Evolutionary conservation across 768 basidiomycete genomes (phyloP).

Genomic region (Hypholoma sublateritium): DNA sequence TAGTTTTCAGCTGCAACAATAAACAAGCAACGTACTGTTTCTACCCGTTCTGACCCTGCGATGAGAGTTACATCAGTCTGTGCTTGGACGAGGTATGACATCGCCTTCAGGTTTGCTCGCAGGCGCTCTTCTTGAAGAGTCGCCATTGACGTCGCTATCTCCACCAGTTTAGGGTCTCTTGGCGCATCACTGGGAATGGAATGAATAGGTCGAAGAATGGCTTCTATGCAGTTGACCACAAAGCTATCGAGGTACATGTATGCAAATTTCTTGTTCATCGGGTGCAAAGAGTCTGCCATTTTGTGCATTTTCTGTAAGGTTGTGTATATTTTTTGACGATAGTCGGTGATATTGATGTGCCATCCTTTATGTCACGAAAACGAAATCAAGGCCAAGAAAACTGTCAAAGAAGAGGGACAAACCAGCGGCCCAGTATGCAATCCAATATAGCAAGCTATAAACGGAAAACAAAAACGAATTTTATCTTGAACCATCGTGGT

Average conservation of each 20-base stretch:
- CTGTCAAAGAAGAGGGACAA: neutral
- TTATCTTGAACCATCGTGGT: neutral
- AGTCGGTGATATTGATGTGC: conserved; percentile 19
- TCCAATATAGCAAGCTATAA: conserved; percentile 20
- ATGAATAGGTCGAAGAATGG: conserved; percentile 16
- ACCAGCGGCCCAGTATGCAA: conserved; percentile 29
- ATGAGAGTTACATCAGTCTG: conserved; percentile 16
- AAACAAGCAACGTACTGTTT: conserved; percentile 13
- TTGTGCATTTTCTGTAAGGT: conserved; percentile 16
- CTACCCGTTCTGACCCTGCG: conserved; percentile 15
- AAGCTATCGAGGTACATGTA: conserved; percentile 10
- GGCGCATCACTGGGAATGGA: neutral
- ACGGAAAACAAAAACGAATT: too few relatives aligned
- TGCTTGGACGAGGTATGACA: conserved; percentile 17
- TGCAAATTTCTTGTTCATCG: conserved; percentile 14
- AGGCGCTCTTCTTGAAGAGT: conserved; percentile 13
- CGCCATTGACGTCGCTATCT: conserved; percentile 3
- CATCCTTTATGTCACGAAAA: conserved; percentile 7
- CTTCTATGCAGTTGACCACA: conserved; percentile 10
- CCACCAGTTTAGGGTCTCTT: conserved; percentile 9
- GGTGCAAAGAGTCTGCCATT: neutral
- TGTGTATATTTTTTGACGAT: conserved; percentile 16
- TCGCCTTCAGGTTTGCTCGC: conserved; percentile 11
- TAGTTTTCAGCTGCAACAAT: neutral
- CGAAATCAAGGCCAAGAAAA: neutral